Evolutionary conservation across 371 early-diverging fungal genomes (phyloP).

Genomic region (Saksenaea oblongispora): DNA sequence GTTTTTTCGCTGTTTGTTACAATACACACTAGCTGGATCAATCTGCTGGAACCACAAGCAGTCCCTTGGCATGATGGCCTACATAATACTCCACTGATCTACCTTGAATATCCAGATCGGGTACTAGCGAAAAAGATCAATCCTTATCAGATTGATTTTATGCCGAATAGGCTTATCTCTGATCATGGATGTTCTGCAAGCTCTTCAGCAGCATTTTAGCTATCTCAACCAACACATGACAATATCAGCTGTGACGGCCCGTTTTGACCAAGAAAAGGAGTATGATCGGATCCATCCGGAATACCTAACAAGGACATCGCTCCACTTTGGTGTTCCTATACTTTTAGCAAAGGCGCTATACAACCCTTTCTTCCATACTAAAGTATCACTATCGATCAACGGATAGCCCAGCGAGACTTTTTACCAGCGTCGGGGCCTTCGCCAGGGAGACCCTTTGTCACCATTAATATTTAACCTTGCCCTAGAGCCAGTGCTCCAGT

Average conservation of each 20-base stretch:
- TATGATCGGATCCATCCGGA: background rate
- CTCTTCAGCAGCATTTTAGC: background rate
- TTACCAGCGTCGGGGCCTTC: background rate
- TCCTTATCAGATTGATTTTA: conserved; percentile 4
- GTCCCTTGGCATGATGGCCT: too few relatives aligned
- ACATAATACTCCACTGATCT: too few relatives aligned
- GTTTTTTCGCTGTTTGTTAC: too few relatives aligned
- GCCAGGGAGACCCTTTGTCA: background rate
- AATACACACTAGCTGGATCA: too few relatives aligned
- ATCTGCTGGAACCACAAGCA: too few relatives aligned
- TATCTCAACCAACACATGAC: background rate
- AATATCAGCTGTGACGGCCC: background rate
- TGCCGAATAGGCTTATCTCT: conserved; percentile 10
- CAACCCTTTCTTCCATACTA: background rate
- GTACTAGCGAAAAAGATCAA: background rate
- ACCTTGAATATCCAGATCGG: too few relatives aligned
- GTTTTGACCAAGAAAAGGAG: background rate
- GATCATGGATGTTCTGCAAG: conserved; percentile 12
- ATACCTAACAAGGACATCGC: background rate
- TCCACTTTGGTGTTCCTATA: background rate
- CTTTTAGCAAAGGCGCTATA: background rate
- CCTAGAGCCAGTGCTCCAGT: background rate
- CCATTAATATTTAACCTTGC: background rate
- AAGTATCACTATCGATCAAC: background rate
- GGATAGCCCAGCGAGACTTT: background rate